Percentiles rank a stretch among this genome's conserved stretches.
These are phyloP conservation scores for Boletus subcaerulescens DNA, from an alignment of 768 basidiomycete genomes.

Conservation along the genomic window DNA sequence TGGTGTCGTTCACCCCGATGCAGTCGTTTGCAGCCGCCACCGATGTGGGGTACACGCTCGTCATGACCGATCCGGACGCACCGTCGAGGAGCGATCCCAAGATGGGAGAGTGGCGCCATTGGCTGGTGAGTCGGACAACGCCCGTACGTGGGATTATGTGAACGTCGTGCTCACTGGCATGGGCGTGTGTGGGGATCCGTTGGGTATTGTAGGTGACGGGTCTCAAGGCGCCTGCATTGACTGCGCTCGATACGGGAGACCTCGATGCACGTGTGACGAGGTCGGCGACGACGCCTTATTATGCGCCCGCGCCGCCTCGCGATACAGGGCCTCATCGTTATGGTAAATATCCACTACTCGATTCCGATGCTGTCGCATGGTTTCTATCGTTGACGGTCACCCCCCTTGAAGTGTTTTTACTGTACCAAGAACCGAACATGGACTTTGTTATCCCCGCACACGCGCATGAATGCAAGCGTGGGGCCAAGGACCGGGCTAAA, in stretches of 20 bases:
- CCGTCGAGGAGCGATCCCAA: conserved; percentile 48
- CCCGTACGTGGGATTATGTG: not conserved
- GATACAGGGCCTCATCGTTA: conserved; percentile 58
- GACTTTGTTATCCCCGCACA: conserved; percentile 41
- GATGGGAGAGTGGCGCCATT: conserved; percentile 53
- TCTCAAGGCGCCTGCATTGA: conserved; percentile 35
- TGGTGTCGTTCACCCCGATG: conserved; percentile 45
- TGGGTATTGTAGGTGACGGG: conserved; percentile 34
- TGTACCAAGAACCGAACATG: conserved; percentile 55
- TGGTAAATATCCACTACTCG: conserved; percentile 34
- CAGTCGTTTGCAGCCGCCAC: conserved; percentile 29
- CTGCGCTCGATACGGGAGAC: conserved; percentile 31
- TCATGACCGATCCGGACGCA: conserved; percentile 60
- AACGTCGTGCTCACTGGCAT: not conserved
- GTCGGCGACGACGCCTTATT: conserved; percentile 52
- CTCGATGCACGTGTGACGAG: conserved; percentile 41
- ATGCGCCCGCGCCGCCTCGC: conserved; percentile 53
- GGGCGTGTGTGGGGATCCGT: not conserved
- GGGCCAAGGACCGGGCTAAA: conserved; percentile 43
- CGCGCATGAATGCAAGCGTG: conserved; percentile 45
- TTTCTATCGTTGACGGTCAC: not conserved
- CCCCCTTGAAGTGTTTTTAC: conserved; percentile 48
- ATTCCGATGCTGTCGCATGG: no score
- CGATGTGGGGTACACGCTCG: conserved; percentile 47
- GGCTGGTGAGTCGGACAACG: conserved; percentile 41